A percentile compares a stretch with the other conserved stretches of the same genome.
Evolutionary conservation across 2,329 filamentous ascomycete species (phyloP).

Genomic region (Incumbomyces lentus): DNA sequence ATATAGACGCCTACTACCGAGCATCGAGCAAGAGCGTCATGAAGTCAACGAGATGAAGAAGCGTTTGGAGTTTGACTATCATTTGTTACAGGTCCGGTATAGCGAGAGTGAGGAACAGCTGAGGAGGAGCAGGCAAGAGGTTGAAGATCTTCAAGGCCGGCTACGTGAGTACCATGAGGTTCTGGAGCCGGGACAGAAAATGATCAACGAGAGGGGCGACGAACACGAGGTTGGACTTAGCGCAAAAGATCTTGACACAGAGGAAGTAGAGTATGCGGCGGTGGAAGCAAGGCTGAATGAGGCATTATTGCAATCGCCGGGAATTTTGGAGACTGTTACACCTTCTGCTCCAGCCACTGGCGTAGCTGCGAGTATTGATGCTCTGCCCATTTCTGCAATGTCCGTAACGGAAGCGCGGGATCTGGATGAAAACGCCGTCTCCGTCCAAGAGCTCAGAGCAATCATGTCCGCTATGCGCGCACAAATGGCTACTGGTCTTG

Average conservation of each 20-base stretch:
- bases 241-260: conserved; percentile 14
- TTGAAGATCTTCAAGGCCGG: conserved; percentile 20
- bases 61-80: conserved; percentile 39
- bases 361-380: neutral
- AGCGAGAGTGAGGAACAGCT: conserved; percentile 34
- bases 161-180: conserved; percentile 19
- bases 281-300: conserved; percentile 18
- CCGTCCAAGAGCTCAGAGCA: conserved; percentile 20
- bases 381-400: conserved; percentile 1
- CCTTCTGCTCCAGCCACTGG: no score
- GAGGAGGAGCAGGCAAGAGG: conserved; percentile 17
- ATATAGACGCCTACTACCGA: conserved; percentile 36
- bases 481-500: conserved; percentile 16
- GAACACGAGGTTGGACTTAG: neutral
- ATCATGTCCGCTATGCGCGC: conserved; percentile 21
- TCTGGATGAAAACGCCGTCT: conserved; percentile 10
- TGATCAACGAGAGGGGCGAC: conserved; percentile 1
- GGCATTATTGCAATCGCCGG: conserved; percentile 11
- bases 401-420: conserved; percentile 1
- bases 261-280: conserved; percentile 16
- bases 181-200: conserved; percentile 6
- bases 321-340: neutral
- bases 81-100: conserved; percentile 35
- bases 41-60: conserved; percentile 40
- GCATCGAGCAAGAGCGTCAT: conserved; percentile 38